Base-by-base conservation (phyloP, 2,329 filamentous ascomycete species). In the Fusarium sp. region DNA sequence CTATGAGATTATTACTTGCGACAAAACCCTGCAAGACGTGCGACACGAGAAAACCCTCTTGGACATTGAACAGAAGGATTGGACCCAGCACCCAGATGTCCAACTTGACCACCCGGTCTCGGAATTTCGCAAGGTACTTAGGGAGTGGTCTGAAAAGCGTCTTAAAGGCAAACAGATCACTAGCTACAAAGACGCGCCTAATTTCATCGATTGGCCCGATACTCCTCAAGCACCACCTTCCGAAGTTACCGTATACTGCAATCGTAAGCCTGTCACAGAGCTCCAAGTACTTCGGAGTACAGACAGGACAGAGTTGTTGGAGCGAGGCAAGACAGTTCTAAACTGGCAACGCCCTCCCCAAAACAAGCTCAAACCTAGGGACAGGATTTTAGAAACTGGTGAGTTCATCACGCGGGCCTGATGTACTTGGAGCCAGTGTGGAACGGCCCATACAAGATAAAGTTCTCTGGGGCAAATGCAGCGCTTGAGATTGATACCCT, bases 1-100 rank as follows among this genome's bases (percentile, higher is more conserved):
- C 2, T 82, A 82, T 65, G 81, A 82, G 66, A 76, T 83, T 23
- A 81, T 82, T 40, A 82, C 80, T 18, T 63, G 75, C 11, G 76
- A 82, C 45, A 30, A 66, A 4, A 35, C 45, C 32, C 60, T 78
- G 15, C 74, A 76, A 18, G 38, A 35, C 4, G 56, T 75, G 7
- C 67, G 69, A 14, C 72, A 75, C 57, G 69, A 77, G 12, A 61
- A 78, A 55, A 66, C 78, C 30, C 58, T 73, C 2, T 30, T 60
- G 3, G 59, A 64, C 1, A 52, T 76, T 12, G 64, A 75, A 20
- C 6, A 20, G n/a, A 53, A 52, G 32, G 66, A 74, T 11, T 83
- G 80, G 81, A 45, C 61, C 11, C 71, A 79, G 60, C 79, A 81
- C 41, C 76, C 75, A 13, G 78, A 77, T 15, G 78, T 79, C 6